Base-by-base conservation (phyloP, 768 basidiomycete species). In the Mycena indigotica region DNA sequence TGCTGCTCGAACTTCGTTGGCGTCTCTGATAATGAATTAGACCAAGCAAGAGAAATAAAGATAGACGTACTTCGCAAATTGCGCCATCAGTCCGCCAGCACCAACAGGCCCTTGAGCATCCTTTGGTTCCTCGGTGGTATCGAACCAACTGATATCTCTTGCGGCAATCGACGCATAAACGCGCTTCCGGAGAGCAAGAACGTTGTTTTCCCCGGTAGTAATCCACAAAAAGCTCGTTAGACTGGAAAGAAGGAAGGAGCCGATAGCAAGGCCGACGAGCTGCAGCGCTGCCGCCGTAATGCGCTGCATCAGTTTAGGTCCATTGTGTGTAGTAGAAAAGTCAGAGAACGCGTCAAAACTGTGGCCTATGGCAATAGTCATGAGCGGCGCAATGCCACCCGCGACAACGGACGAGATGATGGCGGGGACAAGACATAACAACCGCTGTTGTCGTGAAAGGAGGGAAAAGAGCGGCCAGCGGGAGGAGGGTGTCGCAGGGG, bases 141-240 rank as follows among this genome's bases (percentile, higher is more conserved):
- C 95, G 69, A 93, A 97, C 95, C 95, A 97, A n/a, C 80, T 79
- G 83, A 96, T 88, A 21, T 87, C 86, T 66, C 87, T 88, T 23
- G 66, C 67, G 16, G 84, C 80, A 25, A 97, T 83, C 2, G 85
- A 82, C 3, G 69, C 66, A 67, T 91, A 96, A 5, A 95, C 88
- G 48, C 75, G 74, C 65, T 80, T 77, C 58, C 95, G 75, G 19
- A 97, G 72, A 6, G 80, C 78, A 63, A 86, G 74, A 5, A 87
- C 84, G 61, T 93, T 91, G 56, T 84, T 77, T 70, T 98, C 96
- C 3, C 93, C 94, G 4, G 87, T 84, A 76, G 86, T 85, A 46
- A 94, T 91, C 96, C 96, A 98, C 10, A 96, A 71, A 25, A 78
- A 80, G 48, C 86, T 86, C 2, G 89, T 91, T 56, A 89, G 63